These are phyloP conservation scores for Geotrichum macrosporum DNA, from an alignment of 1,139 yeast species.

Conservation along the genomic window DNA sequence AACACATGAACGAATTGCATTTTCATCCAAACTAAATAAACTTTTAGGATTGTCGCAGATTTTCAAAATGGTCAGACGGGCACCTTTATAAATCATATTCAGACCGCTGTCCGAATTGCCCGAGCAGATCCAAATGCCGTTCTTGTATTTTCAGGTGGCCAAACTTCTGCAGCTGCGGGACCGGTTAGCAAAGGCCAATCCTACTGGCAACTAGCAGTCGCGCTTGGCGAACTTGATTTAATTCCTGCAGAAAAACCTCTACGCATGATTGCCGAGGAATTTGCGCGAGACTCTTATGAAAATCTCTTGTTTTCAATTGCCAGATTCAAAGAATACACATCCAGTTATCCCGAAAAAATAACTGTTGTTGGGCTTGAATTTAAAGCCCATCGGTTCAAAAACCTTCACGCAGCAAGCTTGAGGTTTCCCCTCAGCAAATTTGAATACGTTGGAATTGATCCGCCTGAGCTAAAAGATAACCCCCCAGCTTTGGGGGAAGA, in stretches of 20 bases:
- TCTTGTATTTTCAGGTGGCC: slow-evolving; percentile 68
- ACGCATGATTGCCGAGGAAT: slow-evolving; percentile 54
- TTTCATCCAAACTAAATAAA: not conserved
- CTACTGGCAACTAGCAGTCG: slow-evolving; percentile 21
- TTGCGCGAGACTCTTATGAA: slow-evolving; percentile 77
- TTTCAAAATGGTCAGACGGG: slow-evolving; percentile 69
- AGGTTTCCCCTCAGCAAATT: slow-evolving; percentile 39
- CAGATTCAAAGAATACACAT: slow-evolving; percentile 49
- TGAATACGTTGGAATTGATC: slow-evolving; percentile 60
- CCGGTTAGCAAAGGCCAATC: slow-evolving; percentile 54
- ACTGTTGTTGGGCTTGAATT: slow-evolving; percentile 72
- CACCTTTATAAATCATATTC: slow-evolving; percentile 61
- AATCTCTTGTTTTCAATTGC: slow-evolving; percentile 63
- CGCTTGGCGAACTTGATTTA: slow-evolving; percentile 9
- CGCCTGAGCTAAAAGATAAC: slow-evolving; percentile 27
- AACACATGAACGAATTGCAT: too few relatives aligned
- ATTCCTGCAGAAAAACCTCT: slow-evolving; percentile 21
- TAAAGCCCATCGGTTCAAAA: slow-evolving; percentile 55
- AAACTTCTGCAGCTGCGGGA: slow-evolving; percentile 53
- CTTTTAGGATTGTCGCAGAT: slow-evolving; percentile 54
- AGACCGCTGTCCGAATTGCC: slow-evolving; percentile 38
- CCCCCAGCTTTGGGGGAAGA: slow-evolving; percentile 26
- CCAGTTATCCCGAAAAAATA: slow-evolving; percentile 48
- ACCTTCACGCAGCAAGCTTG: slow-evolving; percentile 54
- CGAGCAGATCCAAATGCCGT: slow-evolving; percentile 33